Evolutionary conservation across 305 asterid genomes (phyloP).

Genomic region (Striga hermonthica): DNA sequence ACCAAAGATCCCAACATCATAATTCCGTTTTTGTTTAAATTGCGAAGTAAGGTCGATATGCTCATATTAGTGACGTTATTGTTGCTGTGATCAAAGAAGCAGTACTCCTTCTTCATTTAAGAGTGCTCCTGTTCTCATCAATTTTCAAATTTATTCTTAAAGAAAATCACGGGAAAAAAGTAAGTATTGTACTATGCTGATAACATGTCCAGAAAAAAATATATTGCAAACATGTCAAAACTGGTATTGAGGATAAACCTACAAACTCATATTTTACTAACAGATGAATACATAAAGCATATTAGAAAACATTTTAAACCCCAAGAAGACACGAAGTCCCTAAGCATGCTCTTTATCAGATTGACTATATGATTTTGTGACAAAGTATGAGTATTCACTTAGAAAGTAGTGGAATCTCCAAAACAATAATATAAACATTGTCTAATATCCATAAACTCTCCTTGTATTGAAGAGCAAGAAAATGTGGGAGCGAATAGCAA

Average conservation of each 20-base stretch:
- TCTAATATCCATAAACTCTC: neutral
- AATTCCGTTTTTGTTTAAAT: too few relatives aligned
- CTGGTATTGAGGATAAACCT: neutral
- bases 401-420: neutral
- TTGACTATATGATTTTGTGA: neutral
- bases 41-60: too few relatives aligned
- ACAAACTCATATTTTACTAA: neutral
- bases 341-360: neutral
- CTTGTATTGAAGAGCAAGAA: neutral
- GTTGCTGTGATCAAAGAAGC: too few relatives aligned
- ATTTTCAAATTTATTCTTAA: too few relatives aligned
- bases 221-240: constrained; percentile 4
- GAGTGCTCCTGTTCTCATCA: too few relatives aligned
- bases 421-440: too few relatives aligned
- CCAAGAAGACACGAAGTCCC: neutral
- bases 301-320: neutral
- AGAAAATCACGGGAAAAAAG: too few relatives aligned
- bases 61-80: too few relatives aligned
- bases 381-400: neutral
- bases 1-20: too few relatives aligned
- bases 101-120: too few relatives aligned
- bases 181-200: neutral
- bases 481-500: neutral
- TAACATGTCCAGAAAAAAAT: neutral
- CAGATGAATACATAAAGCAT: neutral